Conservation (phyloP, 805 yeast genomes). For the Ogataea naganishii region DNA sequence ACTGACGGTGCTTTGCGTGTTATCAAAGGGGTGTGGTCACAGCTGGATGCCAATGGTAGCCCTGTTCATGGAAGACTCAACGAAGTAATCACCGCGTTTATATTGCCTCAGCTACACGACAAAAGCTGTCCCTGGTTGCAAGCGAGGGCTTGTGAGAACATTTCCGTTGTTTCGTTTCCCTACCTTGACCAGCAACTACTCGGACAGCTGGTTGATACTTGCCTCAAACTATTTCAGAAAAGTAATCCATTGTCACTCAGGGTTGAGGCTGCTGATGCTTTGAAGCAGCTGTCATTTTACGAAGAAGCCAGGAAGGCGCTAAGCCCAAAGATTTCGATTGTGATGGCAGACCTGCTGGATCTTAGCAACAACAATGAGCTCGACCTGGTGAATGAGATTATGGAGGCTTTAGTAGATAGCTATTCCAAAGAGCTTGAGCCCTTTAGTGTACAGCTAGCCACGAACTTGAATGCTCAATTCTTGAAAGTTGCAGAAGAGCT, state of each 20-base stretch:
- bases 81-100: conserved; percentile 44
- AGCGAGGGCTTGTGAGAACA: conserved; percentile 59
- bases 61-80: conserved; percentile 57
- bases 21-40: conserved; percentile 56
- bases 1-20: conserved; percentile 73
- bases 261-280: conserved; percentile 44
- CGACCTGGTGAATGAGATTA: conserved; percentile 77
- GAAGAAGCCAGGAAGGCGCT: conserved; percentile 53
- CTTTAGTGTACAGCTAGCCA: conserved; percentile 65
- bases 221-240: conserved; percentile 25
- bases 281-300: conserved; percentile 28
- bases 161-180: conserved; percentile 22
- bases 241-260: conserved; percentile 38
- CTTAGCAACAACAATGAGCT: conserved; percentile 71
- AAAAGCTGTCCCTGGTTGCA: conserved; percentile 53
- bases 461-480: conserved; percentile 64
- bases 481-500: conserved; percentile 60
- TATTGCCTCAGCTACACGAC: conserved; percentile 54
- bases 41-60: conserved; percentile 40
- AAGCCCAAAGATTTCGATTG: conserved; percentile 53
- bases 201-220: conserved; percentile 25
- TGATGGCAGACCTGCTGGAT: conserved; percentile 67
- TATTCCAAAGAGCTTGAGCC: conserved; percentile 86
- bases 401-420: conserved; percentile 88
- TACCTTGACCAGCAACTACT: conserved; percentile 18